A percentile compares a stretch with the other conserved stretches of the same genome.
These are phyloP conservation scores for Rhytidhysteron rufulum DNA, from an alignment of 2,329 filamentous ascomycete species.

Conservation along the genomic window DNA sequence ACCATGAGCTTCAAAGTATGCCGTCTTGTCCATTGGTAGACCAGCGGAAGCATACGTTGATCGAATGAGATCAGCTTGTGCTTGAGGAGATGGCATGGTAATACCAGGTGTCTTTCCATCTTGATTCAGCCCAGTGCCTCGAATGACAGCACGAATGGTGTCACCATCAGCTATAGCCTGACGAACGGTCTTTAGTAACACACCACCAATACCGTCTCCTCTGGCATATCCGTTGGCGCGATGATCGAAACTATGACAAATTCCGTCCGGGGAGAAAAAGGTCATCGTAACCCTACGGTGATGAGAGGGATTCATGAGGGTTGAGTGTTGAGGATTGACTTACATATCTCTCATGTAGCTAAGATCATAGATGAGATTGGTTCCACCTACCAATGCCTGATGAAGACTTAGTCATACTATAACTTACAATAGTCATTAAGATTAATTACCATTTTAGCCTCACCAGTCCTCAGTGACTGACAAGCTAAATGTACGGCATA, in stretches of 20 bases:
- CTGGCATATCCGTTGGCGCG: slow-evolving; percentile 16
- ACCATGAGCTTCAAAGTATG: slow-evolving; percentile 13
- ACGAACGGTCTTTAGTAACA: slow-evolving; percentile 15
- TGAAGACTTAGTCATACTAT: no score
- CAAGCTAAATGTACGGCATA: slow-evolving; percentile 22
- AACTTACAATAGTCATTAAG: background rate
- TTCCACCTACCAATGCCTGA: slow-evolving; percentile 5
- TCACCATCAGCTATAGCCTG: slow-evolving; percentile 15
- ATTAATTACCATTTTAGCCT: slow-evolving; percentile 27
- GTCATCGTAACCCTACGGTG: no score
- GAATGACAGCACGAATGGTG: slow-evolving; percentile 21
- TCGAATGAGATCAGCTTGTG: background rate
- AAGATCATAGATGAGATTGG: background rate
- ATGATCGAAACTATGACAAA: slow-evolving; percentile 23
- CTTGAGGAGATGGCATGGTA: slow-evolving; percentile 46
- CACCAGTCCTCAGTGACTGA: slow-evolving; percentile 18
- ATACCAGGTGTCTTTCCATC: slow-evolving; percentile 22
- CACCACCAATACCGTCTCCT: slow-evolving; percentile 15
- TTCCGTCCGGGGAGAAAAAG: slow-evolving; percentile 22
- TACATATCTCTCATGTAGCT: no score
- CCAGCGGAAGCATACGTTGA: background rate
- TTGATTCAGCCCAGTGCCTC: slow-evolving; percentile 51
- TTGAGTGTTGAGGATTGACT: no score
- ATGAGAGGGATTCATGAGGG: no score
- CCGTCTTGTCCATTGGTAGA: background rate